phyloP scores from a whole-genome alignment of 495 filamentous ascomycete genomes.

The Aspergillus steynii region DNA sequence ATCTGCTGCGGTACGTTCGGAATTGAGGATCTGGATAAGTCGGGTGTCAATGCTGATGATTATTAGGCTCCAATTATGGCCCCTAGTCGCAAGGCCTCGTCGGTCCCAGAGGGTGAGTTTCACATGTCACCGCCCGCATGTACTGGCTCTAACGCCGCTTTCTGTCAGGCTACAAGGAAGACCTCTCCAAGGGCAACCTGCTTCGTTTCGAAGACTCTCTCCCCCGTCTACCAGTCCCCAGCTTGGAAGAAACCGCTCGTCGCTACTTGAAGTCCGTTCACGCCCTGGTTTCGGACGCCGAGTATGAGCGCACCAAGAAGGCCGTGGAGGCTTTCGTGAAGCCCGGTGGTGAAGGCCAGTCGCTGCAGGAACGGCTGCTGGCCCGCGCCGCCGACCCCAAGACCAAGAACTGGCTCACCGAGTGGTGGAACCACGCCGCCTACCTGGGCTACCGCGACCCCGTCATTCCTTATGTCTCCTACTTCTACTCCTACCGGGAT shows the following conservation, averaged over 20 bases:
- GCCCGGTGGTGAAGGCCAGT: slow-evolving; percentile 77
- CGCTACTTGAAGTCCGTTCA: slow-evolving; percentile 93
- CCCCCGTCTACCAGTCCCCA: slow-evolving; percentile 85
- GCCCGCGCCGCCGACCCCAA: slow-evolving; percentile 82
- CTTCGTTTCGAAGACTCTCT: slow-evolving; percentile 96
- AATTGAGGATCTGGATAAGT: neutral
- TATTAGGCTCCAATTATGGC: slow-evolving; percentile 44
- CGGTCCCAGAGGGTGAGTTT: slow-evolving; percentile 49
- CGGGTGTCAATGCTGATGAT: slow-evolving; percentile 3
- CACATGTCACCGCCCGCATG: slow-evolving; percentile 13
- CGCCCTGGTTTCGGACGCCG: slow-evolving; percentile 69
- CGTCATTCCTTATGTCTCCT: slow-evolving; percentile 96
- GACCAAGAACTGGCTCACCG: slow-evolving; percentile 88
- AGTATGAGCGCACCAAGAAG: slow-evolving; percentile 75
- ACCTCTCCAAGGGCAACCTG: slow-evolving; percentile 87
- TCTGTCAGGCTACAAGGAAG: slow-evolving; percentile 80
- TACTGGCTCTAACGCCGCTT: neutral
- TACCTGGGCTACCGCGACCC: slow-evolving; percentile 95
- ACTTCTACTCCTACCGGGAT: slow-evolving; percentile 98
- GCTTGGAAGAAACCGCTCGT: slow-evolving; percentile 86
- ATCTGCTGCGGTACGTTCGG: slow-evolving; percentile 34
- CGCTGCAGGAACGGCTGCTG: slow-evolving; percentile 83
- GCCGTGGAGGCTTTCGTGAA: slow-evolving; percentile 82
- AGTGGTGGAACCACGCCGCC: slow-evolving; percentile 96
- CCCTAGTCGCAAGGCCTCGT: slow-evolving; percentile 45